Evolutionary conservation across 352 stramenopile genomes (phyloP), one percentile per base, ranked within the genome.

Genomic region (Globisporangium solare): DNA sequence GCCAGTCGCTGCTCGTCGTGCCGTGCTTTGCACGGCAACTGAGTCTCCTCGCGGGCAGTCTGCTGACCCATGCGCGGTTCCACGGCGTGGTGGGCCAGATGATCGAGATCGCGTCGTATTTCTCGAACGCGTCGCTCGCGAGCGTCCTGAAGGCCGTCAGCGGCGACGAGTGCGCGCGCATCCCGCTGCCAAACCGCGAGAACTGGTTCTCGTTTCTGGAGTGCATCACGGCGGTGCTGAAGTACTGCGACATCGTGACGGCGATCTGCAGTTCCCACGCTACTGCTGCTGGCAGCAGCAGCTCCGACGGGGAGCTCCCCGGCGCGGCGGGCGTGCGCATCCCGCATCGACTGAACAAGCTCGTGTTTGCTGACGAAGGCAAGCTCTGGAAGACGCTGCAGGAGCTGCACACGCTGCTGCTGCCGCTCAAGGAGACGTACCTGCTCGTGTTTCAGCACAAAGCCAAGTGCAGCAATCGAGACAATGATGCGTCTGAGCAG

Each of bases 141-240:
- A 31, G 56, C 2, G 66, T 56, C 2, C 56, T 91, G 15, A 59
- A 66, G 35, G 41, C 56, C 17, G 69, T 80, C 13, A 75, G 67
- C 37, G 72, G 72, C 1, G 72, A 87, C n/a, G 35, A 66, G 4
- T 61, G 72, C 10, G 72, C 66, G 20, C 62, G 56, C 43, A 78
- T 87, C 47, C 66, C 76, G 12, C 56, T 91, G 20, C 76, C 81
- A 2, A 84, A 74, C 51, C 74, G 64, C 31, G 66, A 78, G 18
- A 68, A 87, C 37, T 91, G 78, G 74, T 74, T 74, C 39, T 88
- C 81, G 37, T 86, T 92, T 45, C 67, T 89, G 8, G 51, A 63
- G 22, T 86, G 74, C n/a, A 55, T 92, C n/a, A 67, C 57, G 0
- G 69, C 70, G 10, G 54, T 69, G 14, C 53, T 88, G 21, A 66